A percentile compares a stretch with the other conserved stretches of the same genome.
phyloP scores from a whole-genome alignment of 257 asterid species.

The Apocynum venetum region DNA sequence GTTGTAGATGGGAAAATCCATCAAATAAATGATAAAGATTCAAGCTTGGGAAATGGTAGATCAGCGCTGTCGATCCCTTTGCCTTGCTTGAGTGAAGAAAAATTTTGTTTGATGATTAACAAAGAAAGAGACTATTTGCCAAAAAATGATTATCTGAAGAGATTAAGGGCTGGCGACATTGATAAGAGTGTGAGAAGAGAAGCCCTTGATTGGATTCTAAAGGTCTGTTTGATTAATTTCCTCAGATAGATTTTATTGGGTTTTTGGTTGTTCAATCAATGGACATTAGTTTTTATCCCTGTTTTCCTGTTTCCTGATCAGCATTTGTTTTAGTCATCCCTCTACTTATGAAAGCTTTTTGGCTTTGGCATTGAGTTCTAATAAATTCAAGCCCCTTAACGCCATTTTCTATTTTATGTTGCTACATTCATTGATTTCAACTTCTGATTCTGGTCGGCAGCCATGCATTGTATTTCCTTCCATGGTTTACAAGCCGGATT shows the following conservation, averaged over 20 bases:
- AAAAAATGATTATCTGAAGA: slow-evolving; percentile 53
- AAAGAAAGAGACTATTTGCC: slow-evolving; percentile 53
- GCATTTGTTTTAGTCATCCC: background rate
- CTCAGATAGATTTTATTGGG: background rate
- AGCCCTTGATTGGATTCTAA: slow-evolving; percentile 78
- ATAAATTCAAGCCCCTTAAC: background rate
- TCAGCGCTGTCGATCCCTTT: slow-evolving; percentile 38
- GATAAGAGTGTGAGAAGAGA: slow-evolving; percentile 56
- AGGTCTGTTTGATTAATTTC: slow-evolving; percentile 40
- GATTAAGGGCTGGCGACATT: slow-evolving; percentile 69
- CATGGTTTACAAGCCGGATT: background rate
- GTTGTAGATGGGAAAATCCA: slow-evolving; percentile 24
- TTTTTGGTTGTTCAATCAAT: slow-evolving; percentile 10
- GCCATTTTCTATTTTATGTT: background rate
- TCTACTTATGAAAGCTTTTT: slow-evolving; percentile 1
- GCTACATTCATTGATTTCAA: background rate
- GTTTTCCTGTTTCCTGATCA: slow-evolving; percentile 4
- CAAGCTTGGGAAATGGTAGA: slow-evolving; percentile 33
- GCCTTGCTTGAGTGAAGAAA: slow-evolving; percentile 44
- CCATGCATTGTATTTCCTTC: background rate
- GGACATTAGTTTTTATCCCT: background rate
- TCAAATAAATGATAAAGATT: slow-evolving; percentile 26
- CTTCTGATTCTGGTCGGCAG: background rate
- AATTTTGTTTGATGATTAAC: slow-evolving; percentile 48
- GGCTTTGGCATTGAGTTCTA: slow-evolving; percentile 1